Base-by-base conservation (phyloP, 2,329 filamentous ascomycete species). In the Coleophoma eucalyptorum region DNA sequence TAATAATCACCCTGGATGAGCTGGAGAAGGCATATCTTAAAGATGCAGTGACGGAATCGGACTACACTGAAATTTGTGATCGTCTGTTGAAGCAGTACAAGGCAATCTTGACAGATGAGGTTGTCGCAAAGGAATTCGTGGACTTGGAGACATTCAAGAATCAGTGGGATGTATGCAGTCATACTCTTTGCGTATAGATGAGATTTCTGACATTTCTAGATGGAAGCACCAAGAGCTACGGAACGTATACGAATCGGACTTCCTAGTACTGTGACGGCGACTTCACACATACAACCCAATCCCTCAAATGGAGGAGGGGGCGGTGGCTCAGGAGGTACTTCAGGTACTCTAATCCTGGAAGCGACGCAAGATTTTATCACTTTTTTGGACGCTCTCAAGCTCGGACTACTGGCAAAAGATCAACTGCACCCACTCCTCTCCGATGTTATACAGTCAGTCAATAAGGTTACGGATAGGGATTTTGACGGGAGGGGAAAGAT, bases 331-430 rank as follows among this genome's bases (percentile, higher is more conserved):
- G 60, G 65, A 55, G 62, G 58, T 55, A 20, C 76, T 34, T 80
- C 78, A 55, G 81, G 83, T 10, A 74, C 83, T 3, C 70, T 97
- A 34, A 95, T 97, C 52, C 75, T 95, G 40, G 86, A 93, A 57
- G 94, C 94, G 2, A 97, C 93, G 1, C 92, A 99, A 69, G 95
- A 97, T 68, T 99, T 99, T 69, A 99, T 99, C 69, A 99, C 94
- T 0, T 93, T 99, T 65, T 81, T 99, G 48, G 94, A 99, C 66
- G 95, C 94, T 15, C 80, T 99, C 61, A 92, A 92, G 66, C 83
- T 99, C 49, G 92, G 93, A 42, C 83, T 97, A 63, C 78, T 96
- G 11, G 93, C 93, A 44, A 99, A 99, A 66, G 93, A 97, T 68
- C 91, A 94, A 56, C 76, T 99, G n/a, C 95, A 99, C 65, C 94